Base-by-base conservation (phyloP, 2,329 filamentous ascomycete genomes). In the Fusarium pseudonygamai region DNA sequence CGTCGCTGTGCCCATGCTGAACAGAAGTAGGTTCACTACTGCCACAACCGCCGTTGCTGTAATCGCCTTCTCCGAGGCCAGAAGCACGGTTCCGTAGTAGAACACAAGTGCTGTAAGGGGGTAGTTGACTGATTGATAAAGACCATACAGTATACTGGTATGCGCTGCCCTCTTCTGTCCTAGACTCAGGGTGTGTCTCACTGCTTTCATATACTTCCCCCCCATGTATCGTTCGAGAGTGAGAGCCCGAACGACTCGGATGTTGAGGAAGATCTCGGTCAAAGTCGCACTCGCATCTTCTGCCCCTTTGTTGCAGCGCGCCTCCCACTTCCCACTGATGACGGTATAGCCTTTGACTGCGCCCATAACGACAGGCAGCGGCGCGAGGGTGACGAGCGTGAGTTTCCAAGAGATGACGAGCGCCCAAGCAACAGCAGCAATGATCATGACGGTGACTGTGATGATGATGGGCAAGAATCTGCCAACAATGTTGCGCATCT, bases 401-500 rank as follows among this genome's bases (percentile, higher is more conserved):
- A 98, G 84, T 78, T 92, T 92, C 94, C 95, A 97, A 49, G 91
- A 92, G 36, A 93, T 88, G 2, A 86, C 79, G 22, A 97, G 80
- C 8, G 93, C 91, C 95, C 95, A 98, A 5, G 88, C 77, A 12
- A 96, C 77, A 0, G 93, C 91, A n/a, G 92, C 87, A 1, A 83
- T 64, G 24, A 93, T 86, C 87, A 97, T 95, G 58, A 90, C 82
- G 1, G 85, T 78, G 7, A 93, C 91, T 15, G 92, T 89, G 20
- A 95, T 85, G 2, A 92, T 81, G 60, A 93, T 89, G 3, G 93
- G 92, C 2, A 92, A 86, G 77, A 97, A 97, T 4, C 93, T 89
- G 5, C 93, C 93, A 0, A 97, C 86, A 0, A 98, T 84, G 75
- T 93, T 95, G 14, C 93, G 89, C 89, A 96, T 95, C 79, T 97